These are phyloP conservation scores for Centella asiatica DNA, from an alignment of 129 eudicot genomes.

Conservation along the genomic window DNA sequence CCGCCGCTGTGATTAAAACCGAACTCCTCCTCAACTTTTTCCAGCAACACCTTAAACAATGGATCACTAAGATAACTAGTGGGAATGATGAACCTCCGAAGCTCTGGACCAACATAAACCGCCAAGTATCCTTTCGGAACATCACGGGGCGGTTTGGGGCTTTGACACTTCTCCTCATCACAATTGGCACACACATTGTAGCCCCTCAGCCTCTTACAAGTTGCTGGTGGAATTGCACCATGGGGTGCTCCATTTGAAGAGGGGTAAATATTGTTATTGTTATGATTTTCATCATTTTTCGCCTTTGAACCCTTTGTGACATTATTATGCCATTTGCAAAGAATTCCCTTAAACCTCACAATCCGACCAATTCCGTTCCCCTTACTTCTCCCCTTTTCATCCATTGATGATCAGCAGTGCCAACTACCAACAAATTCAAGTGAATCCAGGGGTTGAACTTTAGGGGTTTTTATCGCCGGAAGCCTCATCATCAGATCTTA, in stretches of 20 bases:
- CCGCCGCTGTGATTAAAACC: conserved; percentile 78
- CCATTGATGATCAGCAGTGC: conserved; percentile 29
- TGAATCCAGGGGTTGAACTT: conserved; percentile 4
- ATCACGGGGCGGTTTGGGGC: conserved; percentile 75
- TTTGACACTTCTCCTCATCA: conserved; percentile 68
- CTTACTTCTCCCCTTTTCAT: conserved; percentile 48
- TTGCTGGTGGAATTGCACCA: conserved; percentile 50
- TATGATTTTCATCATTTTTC: too few species aligned
- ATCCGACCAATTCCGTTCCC: conserved; percentile 65
- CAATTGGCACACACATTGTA: conserved; percentile 45
- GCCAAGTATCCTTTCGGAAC: conserved; percentile 81
- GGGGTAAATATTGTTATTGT: background rate
- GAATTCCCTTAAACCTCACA: conserved; percentile 56
- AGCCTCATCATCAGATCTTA: conserved; percentile 29
- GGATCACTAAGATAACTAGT: conserved; percentile 79
- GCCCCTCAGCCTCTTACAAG: conserved; percentile 48
- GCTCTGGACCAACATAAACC: conserved; percentile 81
- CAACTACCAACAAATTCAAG: background rate
- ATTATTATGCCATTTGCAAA: conserved; percentile 66
- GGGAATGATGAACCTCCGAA: conserved; percentile 76
- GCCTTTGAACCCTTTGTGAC: conserved; percentile 41
- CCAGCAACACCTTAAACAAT: conserved; percentile 61
- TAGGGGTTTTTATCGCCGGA: conserved; percentile 10
- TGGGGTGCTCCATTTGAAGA: conserved; percentile 8
- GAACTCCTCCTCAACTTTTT: conserved; percentile 80